Evolutionary conservation across 805 yeast species (phyloP).

Genomic region (Ogataea pini): DNA sequence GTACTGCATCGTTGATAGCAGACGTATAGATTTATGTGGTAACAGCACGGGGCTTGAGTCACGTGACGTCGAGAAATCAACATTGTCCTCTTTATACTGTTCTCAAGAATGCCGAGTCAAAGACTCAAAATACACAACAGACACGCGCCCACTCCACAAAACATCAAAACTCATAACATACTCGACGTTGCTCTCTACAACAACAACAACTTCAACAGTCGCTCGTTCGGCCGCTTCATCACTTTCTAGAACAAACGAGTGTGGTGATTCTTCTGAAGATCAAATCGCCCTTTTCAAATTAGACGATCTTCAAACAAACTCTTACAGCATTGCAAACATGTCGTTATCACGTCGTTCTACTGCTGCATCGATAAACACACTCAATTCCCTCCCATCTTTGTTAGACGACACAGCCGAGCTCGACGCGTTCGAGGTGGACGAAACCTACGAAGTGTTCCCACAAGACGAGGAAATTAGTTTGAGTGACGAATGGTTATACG

Average conservation of each 20-base stretch:
- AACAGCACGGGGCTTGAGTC: conserved; percentile 4
- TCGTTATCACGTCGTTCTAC: conserved; percentile 19
- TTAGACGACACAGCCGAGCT: conserved; percentile 19
- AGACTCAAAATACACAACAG: conserved; percentile 15
- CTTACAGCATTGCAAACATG: conserved; percentile 12
- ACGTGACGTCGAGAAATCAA: background rate
- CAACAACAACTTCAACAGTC: background rate
- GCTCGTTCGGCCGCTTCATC: background rate
- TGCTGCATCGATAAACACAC: conserved; percentile 6
- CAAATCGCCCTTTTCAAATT: conserved; percentile 20
- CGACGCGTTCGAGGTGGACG: conserved; percentile 17
- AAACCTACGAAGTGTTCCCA: conserved; percentile 17
- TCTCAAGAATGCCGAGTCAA: conserved; percentile 23
- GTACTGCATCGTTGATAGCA: conserved; percentile 28
- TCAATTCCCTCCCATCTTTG: conserved; percentile 26
- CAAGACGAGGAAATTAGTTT: conserved; percentile 2
- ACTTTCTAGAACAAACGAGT: background rate
- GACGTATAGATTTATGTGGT: conserved; percentile 9
- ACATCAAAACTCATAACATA: conserved; percentile 21
- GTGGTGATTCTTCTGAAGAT: background rate
- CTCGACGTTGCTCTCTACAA: conserved; percentile 15
- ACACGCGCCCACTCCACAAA: conserved; percentile 3
- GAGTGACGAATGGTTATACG: conserved; percentile 18
- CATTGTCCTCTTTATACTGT: conserved; percentile 18
- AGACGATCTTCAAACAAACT: conserved; percentile 25